These are phyloP conservation scores for Clarireedia paspali DNA, from an alignment of 2,329 filamentous ascomycete genomes.

Conservation along the genomic window DNA sequence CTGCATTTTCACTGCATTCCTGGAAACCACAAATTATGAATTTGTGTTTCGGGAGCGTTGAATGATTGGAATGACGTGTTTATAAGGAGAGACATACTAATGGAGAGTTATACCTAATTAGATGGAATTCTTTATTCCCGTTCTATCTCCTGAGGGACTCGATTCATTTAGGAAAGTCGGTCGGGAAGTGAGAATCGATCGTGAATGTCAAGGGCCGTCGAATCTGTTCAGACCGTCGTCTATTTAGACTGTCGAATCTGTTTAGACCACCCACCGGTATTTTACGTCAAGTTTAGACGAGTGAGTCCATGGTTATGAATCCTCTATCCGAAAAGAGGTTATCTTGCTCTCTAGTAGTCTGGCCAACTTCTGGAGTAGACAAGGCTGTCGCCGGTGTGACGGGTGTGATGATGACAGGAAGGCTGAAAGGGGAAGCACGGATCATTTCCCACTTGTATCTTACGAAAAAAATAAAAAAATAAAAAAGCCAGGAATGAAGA, in stretches of 20 bases:
- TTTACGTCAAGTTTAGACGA: not conserved
- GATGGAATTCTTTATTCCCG: not conserved
- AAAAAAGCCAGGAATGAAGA: not conserved
- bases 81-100: not conserved
- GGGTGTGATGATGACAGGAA: not conserved
- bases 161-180: not conserved
- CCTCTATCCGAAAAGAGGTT: not conserved
- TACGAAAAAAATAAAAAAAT: too few species aligned
- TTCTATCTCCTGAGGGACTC: not conserved
- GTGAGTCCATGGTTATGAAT: not conserved
- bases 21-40: too few species aligned
- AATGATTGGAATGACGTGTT: not conserved
- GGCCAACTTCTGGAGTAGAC: too few species aligned
- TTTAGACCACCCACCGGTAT: not conserved
- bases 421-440: not conserved
- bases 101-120: not conserved
- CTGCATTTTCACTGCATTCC: too few species aligned
- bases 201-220: not conserved
- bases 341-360: not conserved
- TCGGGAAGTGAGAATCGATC: too few species aligned
- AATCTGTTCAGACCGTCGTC: not conserved
- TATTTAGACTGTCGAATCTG: not conserved
- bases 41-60: not conserved
- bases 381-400: too few species aligned
- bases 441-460: not conserved